Conservation (phyloP, 2,329 filamentous ascomycete species). For the Hymenoscyphus fructigenus region DNA sequence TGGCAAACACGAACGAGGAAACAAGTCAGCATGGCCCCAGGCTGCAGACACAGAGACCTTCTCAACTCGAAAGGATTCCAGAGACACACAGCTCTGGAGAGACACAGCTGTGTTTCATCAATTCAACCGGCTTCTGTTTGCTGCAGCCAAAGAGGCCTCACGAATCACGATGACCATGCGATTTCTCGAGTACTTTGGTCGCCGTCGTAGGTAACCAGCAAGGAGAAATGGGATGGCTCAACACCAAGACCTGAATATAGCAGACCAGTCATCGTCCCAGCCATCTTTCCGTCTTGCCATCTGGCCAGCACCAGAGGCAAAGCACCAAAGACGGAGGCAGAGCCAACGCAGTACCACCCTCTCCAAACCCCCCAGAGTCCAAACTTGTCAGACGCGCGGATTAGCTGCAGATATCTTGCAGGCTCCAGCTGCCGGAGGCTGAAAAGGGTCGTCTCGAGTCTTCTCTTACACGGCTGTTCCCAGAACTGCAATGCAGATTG, state of each 20-base stretch:
- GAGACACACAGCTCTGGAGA: not conserved
- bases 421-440: not conserved
- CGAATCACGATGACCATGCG: not conserved
- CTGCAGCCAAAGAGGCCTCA: not conserved
- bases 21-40: not conserved
- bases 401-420: slow-evolving; percentile 5
- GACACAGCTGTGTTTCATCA: not conserved
- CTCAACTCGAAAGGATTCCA: not conserved
- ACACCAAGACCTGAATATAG: not conserved
- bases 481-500: slow-evolving; percentile 1
- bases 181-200: not conserved
- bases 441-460: slow-evolving; percentile 3
- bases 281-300: not conserved
- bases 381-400: not conserved
- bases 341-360: not conserved
- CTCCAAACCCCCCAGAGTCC: not conserved
- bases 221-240: not conserved
- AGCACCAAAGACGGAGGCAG: not conserved
- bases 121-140: not conserved
- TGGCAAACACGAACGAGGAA: not conserved
- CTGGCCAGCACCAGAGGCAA: not conserved
- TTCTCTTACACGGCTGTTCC: slow-evolving; percentile 1
- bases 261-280: not conserved
- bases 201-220: not conserved
- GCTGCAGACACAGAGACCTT: not conserved